Percentiles rank a stretch among this genome's conserved stretches.
Conservation (phyloP, 139 green algal species). For the Closterium sp. region DNA sequence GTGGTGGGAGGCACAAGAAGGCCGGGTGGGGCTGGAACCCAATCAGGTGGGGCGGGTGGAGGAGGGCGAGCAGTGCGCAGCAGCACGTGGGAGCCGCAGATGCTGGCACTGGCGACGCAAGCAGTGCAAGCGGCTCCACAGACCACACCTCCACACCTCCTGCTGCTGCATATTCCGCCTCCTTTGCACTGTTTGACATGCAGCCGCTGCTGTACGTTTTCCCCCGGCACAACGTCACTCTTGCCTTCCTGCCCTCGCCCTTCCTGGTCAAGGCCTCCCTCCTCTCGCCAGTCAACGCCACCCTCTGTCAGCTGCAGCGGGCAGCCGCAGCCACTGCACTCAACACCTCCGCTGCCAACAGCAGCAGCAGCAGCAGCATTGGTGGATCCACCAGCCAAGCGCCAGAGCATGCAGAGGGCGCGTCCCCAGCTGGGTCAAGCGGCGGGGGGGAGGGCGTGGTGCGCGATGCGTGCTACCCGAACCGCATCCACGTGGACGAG, state of each 20-base stretch:
- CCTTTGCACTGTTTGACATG: neutral
- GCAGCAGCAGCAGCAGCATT: neutral
- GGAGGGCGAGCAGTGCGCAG: neutral
- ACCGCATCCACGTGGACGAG: constrained; percentile 4
- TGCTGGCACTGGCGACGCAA: neutral
- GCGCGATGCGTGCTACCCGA: constrained; percentile 27
- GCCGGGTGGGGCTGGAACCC: neutral
- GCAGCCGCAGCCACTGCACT: too few relatives aligned
- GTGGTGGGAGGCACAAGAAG: neutral
- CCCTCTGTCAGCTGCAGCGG: too few relatives aligned
- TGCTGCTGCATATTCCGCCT: neutral
- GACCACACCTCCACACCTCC: neutral
- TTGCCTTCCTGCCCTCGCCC: constrained; percentile 5
- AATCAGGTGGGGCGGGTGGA: neutral
- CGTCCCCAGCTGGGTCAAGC: neutral
- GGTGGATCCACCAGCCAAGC: neutral
- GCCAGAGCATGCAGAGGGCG: neutral
- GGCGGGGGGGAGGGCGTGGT: neutral
- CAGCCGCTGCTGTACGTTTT: constrained; percentile 3
- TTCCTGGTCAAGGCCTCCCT: neutral
- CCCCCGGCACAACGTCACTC: constrained; percentile 6
- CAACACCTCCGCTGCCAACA: neutral
- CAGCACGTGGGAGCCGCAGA: neutral
- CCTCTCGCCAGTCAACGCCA: neutral
- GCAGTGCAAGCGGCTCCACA: neutral